Evolutionary conservation across 2,329 filamentous ascomycete genomes (phyloP).

Genomic region (Alternaria gaisen): DNA sequence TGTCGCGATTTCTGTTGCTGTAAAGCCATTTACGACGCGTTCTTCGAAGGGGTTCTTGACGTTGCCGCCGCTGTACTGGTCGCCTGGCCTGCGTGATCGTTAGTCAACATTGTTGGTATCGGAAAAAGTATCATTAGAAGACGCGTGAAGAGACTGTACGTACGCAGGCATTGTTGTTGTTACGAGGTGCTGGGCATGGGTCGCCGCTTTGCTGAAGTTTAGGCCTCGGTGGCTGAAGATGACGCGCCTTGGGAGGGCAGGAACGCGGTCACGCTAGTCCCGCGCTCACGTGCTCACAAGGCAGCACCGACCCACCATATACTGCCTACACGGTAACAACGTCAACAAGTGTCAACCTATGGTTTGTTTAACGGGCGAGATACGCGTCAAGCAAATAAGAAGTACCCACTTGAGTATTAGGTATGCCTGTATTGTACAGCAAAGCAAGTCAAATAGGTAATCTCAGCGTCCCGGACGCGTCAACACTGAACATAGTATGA

Average conservation of each 20-base stretch:
- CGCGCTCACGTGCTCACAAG: slow-evolving; percentile 22
- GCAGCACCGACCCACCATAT: slow-evolving; percentile 4
- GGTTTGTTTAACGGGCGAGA: neutral
- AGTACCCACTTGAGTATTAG: neutral
- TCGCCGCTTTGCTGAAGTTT: slow-evolving; percentile 32
- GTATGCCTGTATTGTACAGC: neutral
- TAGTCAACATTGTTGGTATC: slow-evolving; percentile 18
- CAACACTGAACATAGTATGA: neutral
- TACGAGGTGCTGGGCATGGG: slow-evolving; percentile 35
- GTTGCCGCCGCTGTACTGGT: slow-evolving; percentile 47
- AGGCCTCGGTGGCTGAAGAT: slow-evolving; percentile 38
- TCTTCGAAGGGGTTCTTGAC: slow-evolving; percentile 83
- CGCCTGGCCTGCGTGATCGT: slow-evolving; percentile 45
- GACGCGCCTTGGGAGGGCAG: slow-evolving; percentile 40
- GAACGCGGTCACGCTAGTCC: slow-evolving; percentile 32
- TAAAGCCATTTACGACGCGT: slow-evolving; percentile 79
- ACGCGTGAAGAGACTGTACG: slow-evolving; percentile 20
- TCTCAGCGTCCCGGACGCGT: neutral
- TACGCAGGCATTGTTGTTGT: slow-evolving; percentile 49
- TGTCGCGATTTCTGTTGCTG: slow-evolving; percentile 88
- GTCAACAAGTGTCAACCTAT: slow-evolving; percentile 14
- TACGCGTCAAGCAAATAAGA: neutral
- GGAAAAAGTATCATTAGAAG: neutral
- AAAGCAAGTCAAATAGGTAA: neutral
- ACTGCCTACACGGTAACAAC: neutral